phyloP scores from a whole-genome alignment of 2,329 filamentous ascomycete species.

The Alternaria panax region DNA sequence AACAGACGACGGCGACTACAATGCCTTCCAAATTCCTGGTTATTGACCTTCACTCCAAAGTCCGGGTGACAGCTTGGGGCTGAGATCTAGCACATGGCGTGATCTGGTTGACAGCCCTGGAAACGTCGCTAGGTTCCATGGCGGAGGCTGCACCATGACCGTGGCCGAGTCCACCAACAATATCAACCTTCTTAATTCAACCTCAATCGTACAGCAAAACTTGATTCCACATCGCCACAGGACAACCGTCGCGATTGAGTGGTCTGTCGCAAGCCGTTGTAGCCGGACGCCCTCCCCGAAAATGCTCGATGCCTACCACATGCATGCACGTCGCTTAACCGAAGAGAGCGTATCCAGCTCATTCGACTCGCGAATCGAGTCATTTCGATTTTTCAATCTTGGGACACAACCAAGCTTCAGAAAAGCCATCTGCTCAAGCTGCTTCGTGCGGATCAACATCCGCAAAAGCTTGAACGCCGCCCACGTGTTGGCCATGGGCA shows the following conservation, averaged over 20 bases:
- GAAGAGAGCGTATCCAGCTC: background rate
- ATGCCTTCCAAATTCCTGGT: background rate
- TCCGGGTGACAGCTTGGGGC: background rate
- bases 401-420: background rate
- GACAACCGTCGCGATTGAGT: background rate
- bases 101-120: slow-evolving; percentile 1
- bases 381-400: background rate
- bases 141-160: slow-evolving; percentile 4
- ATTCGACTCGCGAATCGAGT: background rate
- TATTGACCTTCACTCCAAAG: too few species aligned
- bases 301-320: background rate
- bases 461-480: background rate
- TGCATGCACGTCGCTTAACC: background rate
- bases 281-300: background rate
- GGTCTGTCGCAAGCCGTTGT: background rate
- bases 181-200: background rate
- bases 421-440: background rate
- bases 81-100: background rate
- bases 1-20: background rate
- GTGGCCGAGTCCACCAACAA: background rate
- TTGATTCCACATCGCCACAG: background rate
- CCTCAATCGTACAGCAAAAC: background rate
- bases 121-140: background rate
- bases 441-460: background rate
- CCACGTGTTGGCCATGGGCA: background rate